These are phyloP conservation scores for Melanogaster broomeanus DNA, from an alignment of 768 basidiomycete species.

Conservation along the genomic window DNA sequence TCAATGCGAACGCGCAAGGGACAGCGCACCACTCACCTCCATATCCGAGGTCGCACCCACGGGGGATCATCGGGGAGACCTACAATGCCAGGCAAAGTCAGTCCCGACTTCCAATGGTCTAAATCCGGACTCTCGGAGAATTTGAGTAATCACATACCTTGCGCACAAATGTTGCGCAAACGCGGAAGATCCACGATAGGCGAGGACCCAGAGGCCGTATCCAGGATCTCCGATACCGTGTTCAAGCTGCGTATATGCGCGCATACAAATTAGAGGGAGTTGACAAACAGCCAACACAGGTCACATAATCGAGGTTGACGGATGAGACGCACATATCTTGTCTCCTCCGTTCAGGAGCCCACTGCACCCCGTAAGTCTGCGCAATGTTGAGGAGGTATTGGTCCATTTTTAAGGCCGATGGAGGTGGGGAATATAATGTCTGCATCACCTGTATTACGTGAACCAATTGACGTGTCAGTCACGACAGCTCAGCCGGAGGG, in stretches of 20 bases:
- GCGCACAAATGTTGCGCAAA: slow-evolving; percentile 58
- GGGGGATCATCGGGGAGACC: slow-evolving; percentile 74
- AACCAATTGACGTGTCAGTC: background rate
- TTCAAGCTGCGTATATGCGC: slow-evolving; percentile 42
- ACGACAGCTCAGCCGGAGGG: background rate
- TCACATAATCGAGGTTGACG: background rate
- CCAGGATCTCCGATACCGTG: slow-evolving; percentile 61
- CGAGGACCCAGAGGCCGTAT: slow-evolving; percentile 40
- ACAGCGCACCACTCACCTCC: slow-evolving; percentile 57
- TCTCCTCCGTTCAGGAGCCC: slow-evolving; percentile 61
- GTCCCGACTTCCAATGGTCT: background rate
- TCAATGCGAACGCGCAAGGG: background rate
- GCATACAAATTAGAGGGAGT: background rate
- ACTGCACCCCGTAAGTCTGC: slow-evolving; percentile 51
- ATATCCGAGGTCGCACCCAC: slow-evolving; percentile 76
- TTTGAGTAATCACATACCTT: slow-evolving; percentile 45
- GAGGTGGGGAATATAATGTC: slow-evolving; percentile 51
- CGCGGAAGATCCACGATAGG: slow-evolving; percentile 55
- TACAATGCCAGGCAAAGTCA: slow-evolving; percentile 27
- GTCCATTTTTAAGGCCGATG: slow-evolving; percentile 59
- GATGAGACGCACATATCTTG: slow-evolving; percentile 56
- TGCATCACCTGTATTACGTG: slow-evolving; percentile 45
- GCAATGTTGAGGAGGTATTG: slow-evolving; percentile 56
- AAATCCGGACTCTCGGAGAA: background rate
- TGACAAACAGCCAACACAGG: background rate